Evolutionary conservation across 75 land plant genomes (phyloP).

Genomic region (Pseudotsuga menziesii): DNA sequence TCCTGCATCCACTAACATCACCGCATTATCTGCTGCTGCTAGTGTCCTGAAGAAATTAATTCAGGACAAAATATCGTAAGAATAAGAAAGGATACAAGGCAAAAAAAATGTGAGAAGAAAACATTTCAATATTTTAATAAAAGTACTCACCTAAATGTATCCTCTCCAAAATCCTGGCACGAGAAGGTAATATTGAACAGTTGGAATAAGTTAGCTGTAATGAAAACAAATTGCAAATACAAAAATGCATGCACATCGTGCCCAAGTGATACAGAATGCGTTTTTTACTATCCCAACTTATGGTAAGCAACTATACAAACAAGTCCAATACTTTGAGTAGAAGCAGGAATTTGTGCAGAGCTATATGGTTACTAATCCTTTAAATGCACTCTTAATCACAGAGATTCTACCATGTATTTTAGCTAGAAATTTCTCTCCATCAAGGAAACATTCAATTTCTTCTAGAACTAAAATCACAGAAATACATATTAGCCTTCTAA

Average conservation of each 20-base stretch:
- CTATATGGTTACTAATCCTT: background rate
- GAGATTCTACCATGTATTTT: background rate
- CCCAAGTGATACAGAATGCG: background rate
- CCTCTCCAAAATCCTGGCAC: constrained; percentile 44
- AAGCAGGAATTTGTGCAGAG: background rate
- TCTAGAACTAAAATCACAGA: too few relatives aligned
- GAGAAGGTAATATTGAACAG: background rate
- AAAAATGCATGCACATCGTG: background rate
- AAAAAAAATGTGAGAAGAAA: background rate
- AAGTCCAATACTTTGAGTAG: background rate
- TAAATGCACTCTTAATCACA: background rate
- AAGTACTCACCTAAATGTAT: constrained; percentile 33
- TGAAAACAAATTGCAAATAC: background rate
- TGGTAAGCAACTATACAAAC: background rate
- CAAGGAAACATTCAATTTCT: background rate
- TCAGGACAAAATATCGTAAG: background rate
- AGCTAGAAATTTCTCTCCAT: background rate
- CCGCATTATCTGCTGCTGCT: constrained; percentile 58
- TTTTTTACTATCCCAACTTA: background rate
- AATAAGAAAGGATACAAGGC: background rate
- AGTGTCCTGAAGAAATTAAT: constrained; percentile 22
- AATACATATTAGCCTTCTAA: too few relatives aligned
- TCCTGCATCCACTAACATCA: constrained; percentile 56
- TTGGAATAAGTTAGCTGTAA: constrained; percentile 2
- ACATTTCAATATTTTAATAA: background rate